phyloP scores from a whole-genome alignment of 2,329 filamentous ascomycete species.

The Trichophyton simii region DNA sequence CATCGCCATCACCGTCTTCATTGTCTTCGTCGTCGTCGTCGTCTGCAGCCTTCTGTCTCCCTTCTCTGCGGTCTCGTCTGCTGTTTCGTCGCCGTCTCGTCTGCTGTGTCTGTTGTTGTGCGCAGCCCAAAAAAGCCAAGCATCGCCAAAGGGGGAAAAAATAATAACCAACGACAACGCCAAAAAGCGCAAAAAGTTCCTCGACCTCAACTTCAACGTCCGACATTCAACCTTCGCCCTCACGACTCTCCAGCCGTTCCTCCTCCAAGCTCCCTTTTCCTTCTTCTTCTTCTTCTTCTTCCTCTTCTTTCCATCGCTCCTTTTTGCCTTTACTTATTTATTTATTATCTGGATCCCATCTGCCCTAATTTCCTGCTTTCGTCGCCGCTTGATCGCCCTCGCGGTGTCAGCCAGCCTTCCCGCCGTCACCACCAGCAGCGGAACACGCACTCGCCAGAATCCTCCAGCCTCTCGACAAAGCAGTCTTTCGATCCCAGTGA shows the following conservation, averaged over 20 bases:
- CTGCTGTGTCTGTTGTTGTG: background rate
- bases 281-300: constrained; percentile 19
- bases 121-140: background rate
- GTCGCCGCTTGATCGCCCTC: background rate
- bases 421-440: background rate
- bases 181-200: background rate
- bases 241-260: constrained; percentile 3
- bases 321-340: constrained; percentile 2
- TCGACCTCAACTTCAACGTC: background rate
- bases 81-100: background rate
- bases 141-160: background rate
- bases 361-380: constrained; percentile 3
- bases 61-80: background rate
- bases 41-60: too few species aligned
- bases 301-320: constrained; percentile 16
- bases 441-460: background rate
- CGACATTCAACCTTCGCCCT: background rate
- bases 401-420: background rate
- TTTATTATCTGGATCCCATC: constrained; percentile 14
- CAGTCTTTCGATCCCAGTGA: too few species aligned
- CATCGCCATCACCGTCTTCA: too few species aligned
- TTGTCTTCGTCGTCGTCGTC: too few species aligned
- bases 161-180: too few species aligned
- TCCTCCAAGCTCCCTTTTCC: constrained; percentile 1
- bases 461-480: background rate